Conservation (phyloP, 176 grass and related monocot genomes). For the Hyparrhenia diplandra region DNA sequence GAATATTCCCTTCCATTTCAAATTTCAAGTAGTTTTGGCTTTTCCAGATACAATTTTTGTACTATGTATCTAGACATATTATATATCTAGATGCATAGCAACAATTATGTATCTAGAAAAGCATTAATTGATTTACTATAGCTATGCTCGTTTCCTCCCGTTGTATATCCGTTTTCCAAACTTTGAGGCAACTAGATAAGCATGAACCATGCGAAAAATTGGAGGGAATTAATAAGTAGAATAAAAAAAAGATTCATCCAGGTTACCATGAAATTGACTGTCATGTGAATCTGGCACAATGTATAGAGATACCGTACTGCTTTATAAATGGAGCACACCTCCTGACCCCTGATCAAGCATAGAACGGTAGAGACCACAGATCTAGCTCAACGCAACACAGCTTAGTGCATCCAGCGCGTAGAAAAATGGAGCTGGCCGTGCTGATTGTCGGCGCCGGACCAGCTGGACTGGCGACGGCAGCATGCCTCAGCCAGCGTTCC, state of each 20-base stretch:
- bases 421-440: not conserved
- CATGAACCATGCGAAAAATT: not conserved
- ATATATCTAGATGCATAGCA: not conserved
- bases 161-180: not conserved
- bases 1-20: not conserved
- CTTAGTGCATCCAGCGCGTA: not conserved
- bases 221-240: not conserved
- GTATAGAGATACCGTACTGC: too few species aligned
- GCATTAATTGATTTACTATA: not conserved
- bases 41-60: not conserved
- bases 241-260: not conserved
- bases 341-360: not conserved
- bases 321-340: not conserved
- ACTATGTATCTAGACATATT: not conserved
- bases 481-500: not conserved
- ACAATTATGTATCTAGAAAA: not conserved
- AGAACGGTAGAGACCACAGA: not conserved
- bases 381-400: not conserved
- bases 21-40: not conserved
- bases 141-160: not conserved
- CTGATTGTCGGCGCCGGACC: constrained; percentile 35
- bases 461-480: not conserved
- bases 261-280: not conserved
- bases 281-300: not conserved
- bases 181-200: not conserved